Base-by-base conservation (phyloP, 208 protist species). In the Leishmania guyanensis region DNA sequence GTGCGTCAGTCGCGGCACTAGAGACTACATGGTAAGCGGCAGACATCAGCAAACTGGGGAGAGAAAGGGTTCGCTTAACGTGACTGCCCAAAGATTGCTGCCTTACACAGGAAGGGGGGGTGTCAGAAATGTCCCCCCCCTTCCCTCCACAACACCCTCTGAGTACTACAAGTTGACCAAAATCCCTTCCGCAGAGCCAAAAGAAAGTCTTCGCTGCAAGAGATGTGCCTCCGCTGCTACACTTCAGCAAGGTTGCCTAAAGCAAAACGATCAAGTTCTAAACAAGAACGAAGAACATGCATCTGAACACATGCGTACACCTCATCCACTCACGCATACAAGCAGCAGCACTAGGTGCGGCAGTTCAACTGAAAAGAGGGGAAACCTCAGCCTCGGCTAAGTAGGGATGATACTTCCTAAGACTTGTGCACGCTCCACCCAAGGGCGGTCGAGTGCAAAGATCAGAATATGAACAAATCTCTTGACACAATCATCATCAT, bases 381-480 rank as follows among this genome's bases (percentile, higher is more conserved):
- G 29, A 76, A 64, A 53, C 74, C 22, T 53, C 56, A 68, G 39
- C 8, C 56, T 68, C 54, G 2, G 51, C 46, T 77, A 12, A 4
- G 1, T 51, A 58, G 2, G 56, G 43, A 22, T 2, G 2, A 36
- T 14, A 33, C 16, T 26, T 68, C 39, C 29, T n/a, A 9, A 65
- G 54, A 8, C 10, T 26, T 48, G 74, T 0, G 3, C 56, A 77
- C 36, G 39, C 10, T 36, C 20, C 39, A 12, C 14, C 20, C 74
- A 29, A 29, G 20, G 64, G 60, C 16, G 65, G 54, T 26, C 74
- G 50, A 36, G n/a, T 50, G 26, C 48, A 54, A 62, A 43, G 43
- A 74, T 81, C 71, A 84, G 90, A 93, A 93, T 91, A 92, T 92
- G 90, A 93, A 91, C 92, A 93, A 92, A 91, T 89, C 84, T 51